Conservation (phyloP, 2,329 filamentous ascomycete species). For the Pyrenophora seminiperda region DNA sequence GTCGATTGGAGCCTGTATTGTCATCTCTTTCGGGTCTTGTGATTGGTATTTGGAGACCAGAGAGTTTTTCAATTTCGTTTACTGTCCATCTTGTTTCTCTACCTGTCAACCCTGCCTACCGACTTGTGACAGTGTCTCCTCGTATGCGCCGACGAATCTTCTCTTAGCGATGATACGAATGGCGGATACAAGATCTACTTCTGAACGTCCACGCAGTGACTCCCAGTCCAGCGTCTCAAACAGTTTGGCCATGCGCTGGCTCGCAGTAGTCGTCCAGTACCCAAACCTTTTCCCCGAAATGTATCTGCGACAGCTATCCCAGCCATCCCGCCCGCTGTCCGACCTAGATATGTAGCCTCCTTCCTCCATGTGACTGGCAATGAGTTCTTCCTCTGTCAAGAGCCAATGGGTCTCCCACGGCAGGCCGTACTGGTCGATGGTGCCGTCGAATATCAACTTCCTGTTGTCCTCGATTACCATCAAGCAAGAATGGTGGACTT, state of each 20-base stretch:
- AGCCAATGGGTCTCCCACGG: slow-evolving; percentile 1
- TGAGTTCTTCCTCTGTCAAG: background rate
- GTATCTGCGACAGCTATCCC: too few species aligned
- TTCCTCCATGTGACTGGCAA: background rate
- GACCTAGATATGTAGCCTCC: background rate
- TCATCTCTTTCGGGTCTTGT: too few species aligned
- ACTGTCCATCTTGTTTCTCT: too few species aligned
- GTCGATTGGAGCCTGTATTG: too few species aligned
- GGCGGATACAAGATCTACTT: background rate
- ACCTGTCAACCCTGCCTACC: too few species aligned
- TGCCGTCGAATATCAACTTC: background rate
- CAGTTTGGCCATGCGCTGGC: background rate
- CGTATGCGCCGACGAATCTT: background rate
- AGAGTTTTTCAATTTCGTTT: too few species aligned
- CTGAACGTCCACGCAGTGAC: background rate
- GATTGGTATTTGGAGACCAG: too few species aligned
- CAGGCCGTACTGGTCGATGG: background rate
- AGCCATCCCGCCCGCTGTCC: too few species aligned
- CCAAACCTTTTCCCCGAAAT: too few species aligned
- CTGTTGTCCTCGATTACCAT: background rate
- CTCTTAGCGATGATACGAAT: background rate
- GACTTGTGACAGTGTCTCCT: background rate
- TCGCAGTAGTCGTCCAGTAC: background rate
- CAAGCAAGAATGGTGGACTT: background rate
- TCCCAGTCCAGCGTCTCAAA: background rate